Evolutionary conservation across 2,329 filamentous ascomycete species (phyloP).

Genomic region (Sclerotiophoma versabilis): DNA sequence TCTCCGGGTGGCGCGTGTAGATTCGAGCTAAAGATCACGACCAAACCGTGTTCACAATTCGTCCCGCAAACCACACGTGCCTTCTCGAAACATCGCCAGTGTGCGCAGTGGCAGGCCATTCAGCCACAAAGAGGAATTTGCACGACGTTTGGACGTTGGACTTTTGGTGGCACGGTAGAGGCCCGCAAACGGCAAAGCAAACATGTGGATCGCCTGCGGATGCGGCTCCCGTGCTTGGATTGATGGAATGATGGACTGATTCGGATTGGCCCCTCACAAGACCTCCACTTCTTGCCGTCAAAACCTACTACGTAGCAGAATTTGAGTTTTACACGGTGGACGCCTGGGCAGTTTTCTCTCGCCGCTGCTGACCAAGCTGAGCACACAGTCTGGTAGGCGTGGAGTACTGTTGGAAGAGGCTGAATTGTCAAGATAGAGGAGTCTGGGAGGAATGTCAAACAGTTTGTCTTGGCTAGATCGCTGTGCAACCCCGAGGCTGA

Average conservation of each 20-base stretch:
- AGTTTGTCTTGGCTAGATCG: background rate
- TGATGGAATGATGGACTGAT: constrained; percentile 5
- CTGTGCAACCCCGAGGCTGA: background rate
- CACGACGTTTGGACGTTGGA: constrained; percentile 1
- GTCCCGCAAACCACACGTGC: no score
- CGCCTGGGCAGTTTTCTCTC: background rate
- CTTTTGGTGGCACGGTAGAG: background rate
- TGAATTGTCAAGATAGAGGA: background rate
- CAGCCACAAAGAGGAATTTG: background rate
- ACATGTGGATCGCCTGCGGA: constrained; percentile 7
- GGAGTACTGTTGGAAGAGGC: background rate
- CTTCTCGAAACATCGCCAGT: background rate
- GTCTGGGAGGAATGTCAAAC: background rate
- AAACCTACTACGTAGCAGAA: background rate
- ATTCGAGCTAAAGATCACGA: no score
- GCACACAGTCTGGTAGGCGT: background rate
- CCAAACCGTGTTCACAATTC: no score
- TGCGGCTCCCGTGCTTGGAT: constrained; percentile 7
- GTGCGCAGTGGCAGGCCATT: background rate
- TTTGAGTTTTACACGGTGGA: background rate
- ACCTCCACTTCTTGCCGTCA: background rate
- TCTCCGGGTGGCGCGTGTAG: no score
- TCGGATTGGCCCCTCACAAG: background rate
- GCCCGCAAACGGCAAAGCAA: constrained; percentile 2
- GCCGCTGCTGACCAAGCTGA: constrained; percentile 2